Base-by-base conservation (phyloP, 352 stramenopile species). In the Globisporangium barbulae region DNA sequence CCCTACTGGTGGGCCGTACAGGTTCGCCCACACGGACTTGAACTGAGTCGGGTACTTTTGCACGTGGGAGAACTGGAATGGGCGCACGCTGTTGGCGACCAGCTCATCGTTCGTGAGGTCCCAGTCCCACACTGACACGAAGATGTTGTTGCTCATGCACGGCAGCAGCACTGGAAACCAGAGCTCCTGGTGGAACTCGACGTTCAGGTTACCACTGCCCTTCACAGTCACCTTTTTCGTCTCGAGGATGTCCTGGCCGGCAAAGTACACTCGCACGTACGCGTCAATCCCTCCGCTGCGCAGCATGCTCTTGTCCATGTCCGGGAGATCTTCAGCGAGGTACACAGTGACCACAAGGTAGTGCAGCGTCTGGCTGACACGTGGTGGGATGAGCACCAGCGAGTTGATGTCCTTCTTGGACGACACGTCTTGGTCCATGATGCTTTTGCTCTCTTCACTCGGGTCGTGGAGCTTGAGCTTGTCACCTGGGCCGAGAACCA, bases 141-240 rank as follows among this genome's bases (percentile, higher is more conserved):
- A 85, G 22, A 97, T 86, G 42, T 81, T 82, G 65, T 93, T 86
- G 59, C 77, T 89, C 79, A 96, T 93, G 19, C 72, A 89, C 35
- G 87, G 89, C 28, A 94, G 64, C 2, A 92, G 62, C 1, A 96
- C 76, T 12, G 87, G 88, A 66, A 97, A 89, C 90, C 88, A 96
- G 44, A 97, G 72, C 63, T 96, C 88, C 52, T 96, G 73, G 66
- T 90, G 84, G 63, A 90, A 85, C 49, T 76, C 65, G 7, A 79
- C 68, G 2, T 54, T 70, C 8, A 85, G 66, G 45, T 81, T 76
- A 33, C 67, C 61, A 22, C 71, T 81, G n/a, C 81, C 83, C 53
- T 90, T 90, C 6, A 83, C 75, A 1, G 82, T 88, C 53, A 89
- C 65, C 12, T 82, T 86, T 44, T 85, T 84, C 13, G 83, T 94